Percentiles rank a stretch among this genome's conserved stretches.
Conservation (phyloP, 202 grass and related monocot genomes). For the Cymbopogon flexuosus region DNA sequence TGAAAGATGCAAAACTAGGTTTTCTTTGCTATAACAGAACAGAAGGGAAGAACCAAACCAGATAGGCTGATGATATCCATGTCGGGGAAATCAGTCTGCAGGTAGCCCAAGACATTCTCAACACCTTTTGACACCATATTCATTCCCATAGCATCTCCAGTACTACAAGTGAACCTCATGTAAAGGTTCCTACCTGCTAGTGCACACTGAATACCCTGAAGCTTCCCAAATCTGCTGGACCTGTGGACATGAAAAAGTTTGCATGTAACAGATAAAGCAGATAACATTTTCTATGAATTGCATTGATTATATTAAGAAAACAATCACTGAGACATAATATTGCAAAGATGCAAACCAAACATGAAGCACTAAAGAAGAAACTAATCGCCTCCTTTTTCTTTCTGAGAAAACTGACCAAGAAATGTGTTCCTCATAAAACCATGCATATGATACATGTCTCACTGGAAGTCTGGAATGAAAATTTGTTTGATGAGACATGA, state of each 20-base stretch:
- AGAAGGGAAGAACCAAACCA: constrained; percentile 48
- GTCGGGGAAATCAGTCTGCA: constrained; percentile 58
- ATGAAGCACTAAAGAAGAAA: neutral
- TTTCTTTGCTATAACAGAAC: neutral
- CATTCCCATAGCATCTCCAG: constrained; percentile 73
- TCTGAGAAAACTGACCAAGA: neutral
- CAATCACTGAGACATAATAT: neutral
- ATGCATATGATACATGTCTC: neutral
- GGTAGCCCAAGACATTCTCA: constrained; percentile 61
- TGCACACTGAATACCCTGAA: constrained; percentile 53
- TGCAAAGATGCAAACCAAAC: neutral
- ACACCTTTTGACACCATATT: constrained; percentile 72
- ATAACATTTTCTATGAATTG: neutral
- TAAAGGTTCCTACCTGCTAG: constrained; percentile 69
- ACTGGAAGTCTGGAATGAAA: neutral
- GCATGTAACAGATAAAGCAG: neutral
- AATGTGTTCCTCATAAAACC: neutral
- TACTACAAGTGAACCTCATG: constrained; percentile 54
- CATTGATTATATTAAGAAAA: neutral
- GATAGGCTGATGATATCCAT: constrained; percentile 72
- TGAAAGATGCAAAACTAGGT: neutral
- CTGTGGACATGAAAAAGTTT: constrained; percentile 35
- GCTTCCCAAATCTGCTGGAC: constrained; percentile 77
- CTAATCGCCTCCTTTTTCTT: neutral
- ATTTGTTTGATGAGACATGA: neutral